Percentiles rank a stretch among this genome's conserved stretches.
These are phyloP conservation scores for Penicillium sp. DNA, from an alignment of 2,329 filamentous ascomycete species.

Conservation along the genomic window DNA sequence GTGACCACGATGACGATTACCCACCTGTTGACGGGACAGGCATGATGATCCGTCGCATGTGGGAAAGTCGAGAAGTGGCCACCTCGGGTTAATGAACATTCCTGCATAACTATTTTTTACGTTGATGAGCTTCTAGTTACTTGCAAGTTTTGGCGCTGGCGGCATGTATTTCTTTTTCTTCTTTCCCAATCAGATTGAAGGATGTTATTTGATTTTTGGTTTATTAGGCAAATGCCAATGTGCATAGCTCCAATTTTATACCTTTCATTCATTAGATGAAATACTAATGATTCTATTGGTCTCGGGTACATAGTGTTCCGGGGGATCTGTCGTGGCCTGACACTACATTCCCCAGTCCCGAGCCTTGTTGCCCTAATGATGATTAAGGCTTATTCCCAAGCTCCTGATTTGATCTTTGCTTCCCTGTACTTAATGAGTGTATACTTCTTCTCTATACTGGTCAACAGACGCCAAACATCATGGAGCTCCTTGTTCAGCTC, in stretches of 20 bases:
- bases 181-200: background rate
- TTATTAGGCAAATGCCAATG: background rate
- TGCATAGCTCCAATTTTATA: background rate
- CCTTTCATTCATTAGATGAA: background rate
- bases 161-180: slow-evolving; percentile 7
- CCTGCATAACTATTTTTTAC: slow-evolving; percentile 8
- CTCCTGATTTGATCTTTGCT: slow-evolving; percentile 21
- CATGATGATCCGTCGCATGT: slow-evolving; percentile 45
- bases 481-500: slow-evolving; percentile 15
- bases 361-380: slow-evolving; percentile 9
- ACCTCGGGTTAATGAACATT: slow-evolving; percentile 29
- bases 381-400: slow-evolving; percentile 18
- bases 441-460: background rate
- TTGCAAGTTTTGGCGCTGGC: background rate
- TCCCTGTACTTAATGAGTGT: background rate
- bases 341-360: background rate
- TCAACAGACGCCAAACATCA: background rate
- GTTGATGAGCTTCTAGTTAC: slow-evolving; percentile 18
- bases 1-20: slow-evolving; percentile 25
- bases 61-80: slow-evolving; percentile 45
- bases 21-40: slow-evolving; percentile 35
- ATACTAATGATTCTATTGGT: background rate
- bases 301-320: slow-evolving; percentile 13
- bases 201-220: background rate
- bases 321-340: slow-evolving; percentile 15